These are phyloP conservation scores for Pleurotus tuber-regium DNA, from an alignment of 768 basidiomycete genomes.

Conservation along the genomic window DNA sequence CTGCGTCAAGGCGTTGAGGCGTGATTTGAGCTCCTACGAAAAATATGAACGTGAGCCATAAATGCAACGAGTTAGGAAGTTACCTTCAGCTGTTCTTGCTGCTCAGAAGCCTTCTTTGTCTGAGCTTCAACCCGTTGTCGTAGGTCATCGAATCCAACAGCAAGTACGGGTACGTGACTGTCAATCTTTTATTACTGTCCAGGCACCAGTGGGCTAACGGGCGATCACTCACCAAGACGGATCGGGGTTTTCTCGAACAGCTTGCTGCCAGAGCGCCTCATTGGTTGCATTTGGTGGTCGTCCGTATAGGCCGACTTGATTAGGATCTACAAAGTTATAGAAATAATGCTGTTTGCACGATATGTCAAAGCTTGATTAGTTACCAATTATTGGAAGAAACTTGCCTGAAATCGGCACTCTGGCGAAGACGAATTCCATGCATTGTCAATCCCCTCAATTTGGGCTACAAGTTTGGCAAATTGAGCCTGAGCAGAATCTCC, in stretches of 20 bases:
- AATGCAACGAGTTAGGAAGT: slow-evolving; percentile 1
- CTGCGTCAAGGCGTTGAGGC: slow-evolving; percentile 58
- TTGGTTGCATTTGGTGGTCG: slow-evolving; percentile 72
- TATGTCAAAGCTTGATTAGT: not conserved
- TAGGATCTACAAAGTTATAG: slow-evolving; percentile 80
- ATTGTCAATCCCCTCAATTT: slow-evolving; percentile 60
- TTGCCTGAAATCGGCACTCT: slow-evolving; percentile 79
- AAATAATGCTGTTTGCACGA: slow-evolving; percentile 60
- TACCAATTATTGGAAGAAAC: not conserved
- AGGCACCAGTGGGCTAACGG: not conserved
- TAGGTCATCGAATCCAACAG: slow-evolving; percentile 79
- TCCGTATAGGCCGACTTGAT: slow-evolving; percentile 60
- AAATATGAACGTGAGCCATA: not conserved
- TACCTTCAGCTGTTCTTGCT: slow-evolving; percentile 66
- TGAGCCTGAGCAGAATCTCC: slow-evolving; percentile 58
- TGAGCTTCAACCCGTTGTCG: slow-evolving; percentile 79
- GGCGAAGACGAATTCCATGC: slow-evolving; percentile 73
- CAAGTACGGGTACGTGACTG: slow-evolving; percentile 79
- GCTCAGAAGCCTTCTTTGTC: slow-evolving; percentile 57
- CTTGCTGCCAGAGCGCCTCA: slow-evolving; percentile 75
- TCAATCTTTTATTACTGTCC: slow-evolving; percentile 3
- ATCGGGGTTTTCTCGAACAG: slow-evolving; percentile 79
- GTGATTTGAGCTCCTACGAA: slow-evolving; percentile 59
- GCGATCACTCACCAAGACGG: slow-evolving; percentile 62
- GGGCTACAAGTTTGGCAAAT: slow-evolving; percentile 48